phyloP scores from a whole-genome alignment of 208 protist species.

The Acanthamoeba sp. region DNA sequence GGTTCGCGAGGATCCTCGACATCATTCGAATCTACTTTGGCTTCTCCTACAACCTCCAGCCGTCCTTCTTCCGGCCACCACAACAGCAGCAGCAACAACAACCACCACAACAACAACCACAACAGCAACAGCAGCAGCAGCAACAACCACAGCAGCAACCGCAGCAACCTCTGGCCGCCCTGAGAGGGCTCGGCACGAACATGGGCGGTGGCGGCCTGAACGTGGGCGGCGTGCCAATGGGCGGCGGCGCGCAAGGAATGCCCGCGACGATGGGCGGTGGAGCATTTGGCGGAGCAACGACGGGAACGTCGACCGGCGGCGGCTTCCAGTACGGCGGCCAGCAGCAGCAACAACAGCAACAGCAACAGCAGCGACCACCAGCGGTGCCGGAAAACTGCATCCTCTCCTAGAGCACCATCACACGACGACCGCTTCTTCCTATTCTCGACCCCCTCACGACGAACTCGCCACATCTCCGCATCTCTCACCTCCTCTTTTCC shows the following conservation, averaged over 20 bases:
- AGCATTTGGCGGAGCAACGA: background rate
- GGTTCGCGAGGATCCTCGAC: constrained; percentile 25
- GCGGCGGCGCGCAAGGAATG: background rate
- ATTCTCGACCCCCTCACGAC: no score
- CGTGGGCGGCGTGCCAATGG: background rate
- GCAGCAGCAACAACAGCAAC: background rate
- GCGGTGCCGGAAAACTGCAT: no score
- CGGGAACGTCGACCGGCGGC: background rate
- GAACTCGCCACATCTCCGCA: no score
- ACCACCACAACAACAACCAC: background rate
- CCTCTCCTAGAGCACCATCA: no score
- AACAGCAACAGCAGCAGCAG: background rate
- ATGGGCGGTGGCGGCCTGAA: background rate
- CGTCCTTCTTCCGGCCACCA: background rate
- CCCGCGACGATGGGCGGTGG: background rate
- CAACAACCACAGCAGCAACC: background rate
- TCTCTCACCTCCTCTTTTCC: no score
- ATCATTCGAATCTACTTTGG: constrained; percentile 33
- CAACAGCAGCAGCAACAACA: background rate
- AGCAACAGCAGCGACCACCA: background rate
- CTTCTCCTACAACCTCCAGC: background rate
- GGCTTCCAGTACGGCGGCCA: background rate
- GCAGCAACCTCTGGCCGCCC: background rate
- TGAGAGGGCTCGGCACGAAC: background rate
- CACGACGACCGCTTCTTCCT: no score